Percentiles rank a stretch among this genome's conserved stretches.
phyloP scores from a whole-genome alignment of 2,329 filamentous ascomycete species.

The Alternaria sp. region DNA sequence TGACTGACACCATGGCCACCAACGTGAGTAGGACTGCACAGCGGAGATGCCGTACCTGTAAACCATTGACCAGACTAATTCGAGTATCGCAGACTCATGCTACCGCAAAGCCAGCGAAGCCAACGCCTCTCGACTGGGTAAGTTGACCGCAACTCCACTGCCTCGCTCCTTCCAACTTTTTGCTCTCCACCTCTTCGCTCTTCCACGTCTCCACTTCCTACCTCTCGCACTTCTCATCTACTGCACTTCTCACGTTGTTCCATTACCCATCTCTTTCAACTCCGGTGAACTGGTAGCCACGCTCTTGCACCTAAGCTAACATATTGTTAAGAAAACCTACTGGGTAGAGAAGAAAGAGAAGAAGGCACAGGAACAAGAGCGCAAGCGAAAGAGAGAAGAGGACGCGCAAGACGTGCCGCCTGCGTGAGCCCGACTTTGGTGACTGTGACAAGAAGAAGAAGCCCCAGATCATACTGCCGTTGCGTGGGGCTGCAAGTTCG shows the following conservation, averaged over 20 bases:
- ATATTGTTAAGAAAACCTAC: background rate
- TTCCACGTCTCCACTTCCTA: background rate
- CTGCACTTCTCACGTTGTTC: no score
- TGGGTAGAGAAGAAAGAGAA: background rate
- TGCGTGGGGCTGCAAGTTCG: background rate
- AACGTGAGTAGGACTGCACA: background rate
- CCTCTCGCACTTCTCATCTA: background rate
- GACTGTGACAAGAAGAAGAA: background rate
- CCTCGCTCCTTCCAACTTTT: background rate
- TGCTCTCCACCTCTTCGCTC: background rate
- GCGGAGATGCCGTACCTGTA: background rate
- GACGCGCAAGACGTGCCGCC: background rate
- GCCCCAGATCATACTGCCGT: background rate
- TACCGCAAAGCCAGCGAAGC: background rate
- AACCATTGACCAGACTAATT: background rate
- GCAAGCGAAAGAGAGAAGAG: background rate
- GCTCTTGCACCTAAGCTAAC: background rate
- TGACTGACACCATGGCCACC: background rate
- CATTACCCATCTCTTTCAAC: background rate
- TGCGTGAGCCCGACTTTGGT: background rate
- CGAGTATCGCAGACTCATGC: background rate
- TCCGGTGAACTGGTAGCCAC: background rate
- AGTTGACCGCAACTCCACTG: background rate
- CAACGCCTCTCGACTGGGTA: background rate
- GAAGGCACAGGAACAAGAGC: background rate